Conservation (phyloP, 2,329 filamentous ascomycete species). For the Claviceps sp. region DNA sequence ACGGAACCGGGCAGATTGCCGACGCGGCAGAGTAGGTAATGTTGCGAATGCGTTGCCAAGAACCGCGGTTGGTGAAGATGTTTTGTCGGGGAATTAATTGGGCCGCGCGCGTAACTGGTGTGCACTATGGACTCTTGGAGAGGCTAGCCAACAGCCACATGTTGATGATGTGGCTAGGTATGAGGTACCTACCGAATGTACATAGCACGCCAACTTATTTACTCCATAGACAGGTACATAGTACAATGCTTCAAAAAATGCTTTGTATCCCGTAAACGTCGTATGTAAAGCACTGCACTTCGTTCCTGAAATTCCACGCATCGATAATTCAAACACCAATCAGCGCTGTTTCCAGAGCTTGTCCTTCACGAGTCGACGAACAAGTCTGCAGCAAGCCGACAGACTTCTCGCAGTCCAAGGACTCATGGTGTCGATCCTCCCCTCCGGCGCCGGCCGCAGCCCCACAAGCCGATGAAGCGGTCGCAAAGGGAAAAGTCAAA, state of each 20-base stretch:
- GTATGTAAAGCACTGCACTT: no score
- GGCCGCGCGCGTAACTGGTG: background rate
- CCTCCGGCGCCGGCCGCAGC: background rate
- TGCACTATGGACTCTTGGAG: no score
- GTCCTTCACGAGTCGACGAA: no score
- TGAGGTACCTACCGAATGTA: no score
- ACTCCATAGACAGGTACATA: no score
- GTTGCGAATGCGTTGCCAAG: background rate
- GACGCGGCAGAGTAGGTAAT: background rate
- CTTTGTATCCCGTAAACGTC: background rate
- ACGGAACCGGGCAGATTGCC: background rate
- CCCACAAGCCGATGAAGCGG: background rate
- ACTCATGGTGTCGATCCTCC: background rate
- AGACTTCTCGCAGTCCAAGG: no score
- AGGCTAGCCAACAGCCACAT: background rate
- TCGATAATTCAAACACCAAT: background rate
- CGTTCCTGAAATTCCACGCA: no score
- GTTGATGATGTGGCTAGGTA: no score
- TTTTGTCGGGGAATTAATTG: background rate
- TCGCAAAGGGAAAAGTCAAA: no score
- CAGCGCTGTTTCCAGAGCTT: background rate
- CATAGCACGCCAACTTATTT: no score
- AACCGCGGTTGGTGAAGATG: background rate
- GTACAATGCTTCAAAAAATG: no score
- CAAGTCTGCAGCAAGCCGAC: no score